These are phyloP conservation scores for Mycena leptocephala DNA, from an alignment of 768 basidiomycete genomes.

Conservation along the genomic window DNA sequence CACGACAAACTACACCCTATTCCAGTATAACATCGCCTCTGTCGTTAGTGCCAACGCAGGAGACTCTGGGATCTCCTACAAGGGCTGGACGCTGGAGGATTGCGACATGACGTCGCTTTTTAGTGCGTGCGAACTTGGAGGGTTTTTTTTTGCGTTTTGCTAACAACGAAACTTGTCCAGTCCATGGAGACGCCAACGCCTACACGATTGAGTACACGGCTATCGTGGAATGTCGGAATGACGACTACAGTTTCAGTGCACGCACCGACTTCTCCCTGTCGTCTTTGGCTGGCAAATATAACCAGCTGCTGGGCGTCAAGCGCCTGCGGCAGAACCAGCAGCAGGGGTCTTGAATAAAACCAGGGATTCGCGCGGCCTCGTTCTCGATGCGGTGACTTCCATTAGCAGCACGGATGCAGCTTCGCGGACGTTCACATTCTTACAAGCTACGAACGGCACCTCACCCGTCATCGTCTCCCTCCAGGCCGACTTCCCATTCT, in stretches of 20 bases:
- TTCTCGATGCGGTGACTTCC: constrained; percentile 18
- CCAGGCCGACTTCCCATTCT: constrained; percentile 39
- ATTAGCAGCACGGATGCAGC: constrained; percentile 34
- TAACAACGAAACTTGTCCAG: too few species aligned
- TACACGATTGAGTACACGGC: constrained; percentile 38
- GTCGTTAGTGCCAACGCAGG: constrained; percentile 42
- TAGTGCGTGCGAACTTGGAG: too few species aligned
- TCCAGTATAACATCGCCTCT: constrained; percentile 42
- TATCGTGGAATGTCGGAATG: constrained; percentile 33
- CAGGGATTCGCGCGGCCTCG: constrained; percentile 18
- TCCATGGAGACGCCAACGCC: constrained; percentile 31
- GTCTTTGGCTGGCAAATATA: constrained; percentile 38
- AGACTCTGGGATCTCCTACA: constrained; percentile 40
- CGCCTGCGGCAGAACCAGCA: constrained; percentile 15
- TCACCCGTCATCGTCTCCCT: constrained; percentile 39
- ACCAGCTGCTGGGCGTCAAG: constrained; percentile 33
- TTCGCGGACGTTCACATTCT: constrained; percentile 29
- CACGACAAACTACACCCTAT: constrained; percentile 44
- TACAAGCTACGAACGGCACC: constrained; percentile 32
- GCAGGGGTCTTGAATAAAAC: constrained; percentile 27
- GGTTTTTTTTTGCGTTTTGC: too few species aligned
- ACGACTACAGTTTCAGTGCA: constrained; percentile 27
- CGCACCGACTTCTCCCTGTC: constrained; percentile 37
- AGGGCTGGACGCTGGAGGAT: too few species aligned
- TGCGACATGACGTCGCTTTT: constrained; percentile 45